phyloP scores from a whole-genome alignment of 23 red algal species.

The Chondrus crispus region DNA sequence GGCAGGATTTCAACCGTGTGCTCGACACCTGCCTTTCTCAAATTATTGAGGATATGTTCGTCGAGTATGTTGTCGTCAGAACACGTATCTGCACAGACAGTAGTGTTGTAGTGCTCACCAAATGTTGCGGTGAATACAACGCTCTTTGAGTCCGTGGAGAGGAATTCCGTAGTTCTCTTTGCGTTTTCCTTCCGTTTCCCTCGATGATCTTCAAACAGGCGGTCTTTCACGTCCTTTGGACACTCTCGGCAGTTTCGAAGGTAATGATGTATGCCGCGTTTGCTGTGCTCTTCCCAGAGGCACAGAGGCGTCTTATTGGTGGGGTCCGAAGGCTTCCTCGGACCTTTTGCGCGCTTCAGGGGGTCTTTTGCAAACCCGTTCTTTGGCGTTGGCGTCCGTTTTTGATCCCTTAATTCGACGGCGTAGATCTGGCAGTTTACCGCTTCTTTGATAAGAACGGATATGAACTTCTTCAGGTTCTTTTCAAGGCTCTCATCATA shows the following conservation, averaged over 20 bases:
- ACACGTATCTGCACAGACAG: neutral
- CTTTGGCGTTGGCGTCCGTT: too few species aligned
- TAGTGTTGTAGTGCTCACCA: neutral
- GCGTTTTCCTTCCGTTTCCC: neutral
- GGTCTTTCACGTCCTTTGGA: neutral
- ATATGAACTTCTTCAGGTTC: neutral
- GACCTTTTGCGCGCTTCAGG: neutral
- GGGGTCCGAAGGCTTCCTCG: neutral
- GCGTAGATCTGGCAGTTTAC: neutral
- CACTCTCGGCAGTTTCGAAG: neutral
- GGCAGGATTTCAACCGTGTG: neutral
- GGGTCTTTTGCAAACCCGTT: neutral
- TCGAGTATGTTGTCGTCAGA: neutral
- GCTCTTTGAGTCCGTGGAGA: neutral
- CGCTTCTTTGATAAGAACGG: neutral
- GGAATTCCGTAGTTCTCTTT: neutral
- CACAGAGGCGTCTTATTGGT: neutral
- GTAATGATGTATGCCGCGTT: neutral
- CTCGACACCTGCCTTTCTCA: neutral
- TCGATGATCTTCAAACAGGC: neutral
- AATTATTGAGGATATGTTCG: neutral
- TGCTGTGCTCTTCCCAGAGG: neutral
- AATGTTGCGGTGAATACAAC: neutral
- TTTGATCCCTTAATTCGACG: neutral
- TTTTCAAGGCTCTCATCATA: neutral